These are phyloP conservation scores for Diaporthe sp. DNA, from an alignment of 2,329 filamentous ascomycete species.

Conservation along the genomic window DNA sequence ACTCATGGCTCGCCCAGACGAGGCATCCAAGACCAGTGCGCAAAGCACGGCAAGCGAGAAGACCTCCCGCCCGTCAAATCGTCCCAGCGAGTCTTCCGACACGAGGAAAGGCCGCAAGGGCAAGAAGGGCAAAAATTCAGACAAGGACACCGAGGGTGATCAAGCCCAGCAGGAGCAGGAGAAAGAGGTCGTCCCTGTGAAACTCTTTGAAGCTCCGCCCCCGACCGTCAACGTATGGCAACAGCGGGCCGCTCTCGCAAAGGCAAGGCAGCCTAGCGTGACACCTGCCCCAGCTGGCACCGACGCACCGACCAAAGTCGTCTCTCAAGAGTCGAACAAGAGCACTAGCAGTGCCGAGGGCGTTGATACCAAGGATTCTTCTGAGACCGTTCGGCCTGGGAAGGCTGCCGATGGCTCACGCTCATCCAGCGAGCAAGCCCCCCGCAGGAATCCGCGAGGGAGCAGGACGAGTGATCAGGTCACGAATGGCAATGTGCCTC, in stretches of 20 bases:
- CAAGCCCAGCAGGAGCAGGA: conserved; percentile 69
- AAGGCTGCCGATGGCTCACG: conserved; percentile 56
- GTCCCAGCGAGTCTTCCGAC: conserved; percentile 77
- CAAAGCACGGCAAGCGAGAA: conserved; percentile 46
- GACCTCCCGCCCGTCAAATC: conserved; percentile 72
- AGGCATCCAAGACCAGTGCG: conserved; percentile 42
- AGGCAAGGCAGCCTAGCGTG: conserved; percentile 56
- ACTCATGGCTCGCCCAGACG: conserved; percentile 41
- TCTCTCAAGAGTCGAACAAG: conserved; percentile 44
- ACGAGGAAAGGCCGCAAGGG: conserved; percentile 73
- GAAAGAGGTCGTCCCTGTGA: conserved; percentile 70
- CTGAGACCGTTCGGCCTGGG: conserved; percentile 42
- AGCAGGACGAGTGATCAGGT: conserved; percentile 57
- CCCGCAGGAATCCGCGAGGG: conserved; percentile 61
- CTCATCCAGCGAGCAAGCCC: conserved; percentile 55
- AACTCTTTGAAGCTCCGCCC: conserved; percentile 84
- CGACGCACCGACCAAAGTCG: conserved; percentile 36
- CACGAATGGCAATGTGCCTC: conserved; percentile 61
- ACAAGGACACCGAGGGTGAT: conserved; percentile 68
- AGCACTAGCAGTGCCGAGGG: conserved; percentile 32
- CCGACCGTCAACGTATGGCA: conserved; percentile 92
- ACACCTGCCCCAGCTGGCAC: conserved; percentile 41
- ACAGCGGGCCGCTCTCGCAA: conserved; percentile 78
- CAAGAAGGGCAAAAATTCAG: conserved; percentile 71
- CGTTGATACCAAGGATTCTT: conserved; percentile 38